Evolutionary conservation across 192 early-diverging fungal genomes (phyloP).

Genomic region (Umbelopsis isabellina): DNA sequence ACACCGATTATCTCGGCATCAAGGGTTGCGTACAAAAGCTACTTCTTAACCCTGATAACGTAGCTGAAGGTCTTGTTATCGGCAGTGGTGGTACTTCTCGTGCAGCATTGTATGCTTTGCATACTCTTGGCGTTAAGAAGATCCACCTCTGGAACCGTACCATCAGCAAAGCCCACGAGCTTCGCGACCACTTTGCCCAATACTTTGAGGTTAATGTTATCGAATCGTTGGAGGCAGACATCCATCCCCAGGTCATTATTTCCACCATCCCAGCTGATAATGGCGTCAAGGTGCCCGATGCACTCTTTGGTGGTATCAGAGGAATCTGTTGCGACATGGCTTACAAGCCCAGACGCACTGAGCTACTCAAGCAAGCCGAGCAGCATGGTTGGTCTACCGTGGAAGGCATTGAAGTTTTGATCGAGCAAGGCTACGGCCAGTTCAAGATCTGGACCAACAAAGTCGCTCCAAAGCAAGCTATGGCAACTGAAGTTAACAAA

Average conservation of each 20-base stretch:
- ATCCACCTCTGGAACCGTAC: constrained; percentile 92
- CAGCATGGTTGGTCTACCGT: constrained; percentile 66
- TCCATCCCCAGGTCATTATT: constrained; percentile 63
- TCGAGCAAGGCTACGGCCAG: constrained; percentile 93
- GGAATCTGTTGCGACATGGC: constrained; percentile 94
- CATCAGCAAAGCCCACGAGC: constrained; percentile 62
- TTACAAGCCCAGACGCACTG: constrained; percentile 86
- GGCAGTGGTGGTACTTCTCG: constrained; percentile 95
- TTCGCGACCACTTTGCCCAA: constrained; percentile 62
- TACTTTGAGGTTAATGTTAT: constrained; percentile 56
- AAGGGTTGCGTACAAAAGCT: constrained; percentile 59
- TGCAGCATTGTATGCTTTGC: constrained; percentile 87
- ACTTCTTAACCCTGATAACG: constrained; percentile 33
- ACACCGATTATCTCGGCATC: constrained; percentile 97
- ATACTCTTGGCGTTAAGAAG: constrained; percentile 66
- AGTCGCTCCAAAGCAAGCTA: constrained; percentile 54
- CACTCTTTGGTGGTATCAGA: constrained; percentile 46
- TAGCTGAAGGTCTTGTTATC: constrained; percentile 74
- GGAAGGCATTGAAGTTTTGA: constrained; percentile 86
- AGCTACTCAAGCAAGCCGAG: constrained; percentile 68
- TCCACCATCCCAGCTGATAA: constrained; percentile 85
- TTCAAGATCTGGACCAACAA: constrained; percentile 85
- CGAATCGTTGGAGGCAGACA: constrained; percentile 44
- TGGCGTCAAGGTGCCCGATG: constrained; percentile 61
- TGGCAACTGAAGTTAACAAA: constrained; percentile 54